Evolutionary conservation across 2,329 filamentous ascomycete genomes (phyloP).

Genomic region (Lachnellula hyalina): DNA sequence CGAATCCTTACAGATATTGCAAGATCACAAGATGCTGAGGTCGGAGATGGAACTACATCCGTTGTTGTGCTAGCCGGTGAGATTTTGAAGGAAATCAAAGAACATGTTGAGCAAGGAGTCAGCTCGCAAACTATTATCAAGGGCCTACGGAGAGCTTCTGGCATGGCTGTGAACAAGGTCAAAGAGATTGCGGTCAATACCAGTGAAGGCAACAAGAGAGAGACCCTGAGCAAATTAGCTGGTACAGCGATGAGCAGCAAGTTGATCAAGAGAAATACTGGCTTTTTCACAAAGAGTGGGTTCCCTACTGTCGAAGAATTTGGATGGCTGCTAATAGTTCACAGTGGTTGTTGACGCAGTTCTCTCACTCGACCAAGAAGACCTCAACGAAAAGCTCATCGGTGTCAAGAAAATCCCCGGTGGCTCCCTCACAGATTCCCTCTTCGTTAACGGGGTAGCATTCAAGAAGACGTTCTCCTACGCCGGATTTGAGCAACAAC

Average conservation of each 20-base stretch:
- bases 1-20: slow-evolving; percentile 97
- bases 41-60: slow-evolving; percentile 95
- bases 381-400: slow-evolving; percentile 96
- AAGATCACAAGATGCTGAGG: slow-evolving; percentile 97
- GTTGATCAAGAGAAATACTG: slow-evolving; percentile 93
- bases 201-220: slow-evolving; percentile 73
- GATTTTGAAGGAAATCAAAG: slow-evolving; percentile 93
- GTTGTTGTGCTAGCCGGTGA: slow-evolving; percentile 97
- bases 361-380: slow-evolving; percentile 89
- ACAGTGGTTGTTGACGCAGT: slow-evolving; percentile 97
- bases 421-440: slow-evolving; percentile 89
- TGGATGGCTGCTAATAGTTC: slow-evolving; percentile 25
- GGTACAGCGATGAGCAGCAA: slow-evolving; percentile 99
- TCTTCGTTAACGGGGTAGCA: slow-evolving; percentile 95
- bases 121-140: slow-evolving; percentile 98
- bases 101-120: slow-evolving; percentile 92
- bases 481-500: slow-evolving; percentile 98
- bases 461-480: slow-evolving; percentile 99
- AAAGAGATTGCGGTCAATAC: slow-evolving; percentile 94
- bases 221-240: slow-evolving; percentile 84
- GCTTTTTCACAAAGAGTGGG: slow-evolving; percentile 95
- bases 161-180: slow-evolving; percentile 96
- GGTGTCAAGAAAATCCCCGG: slow-evolving; percentile 98
- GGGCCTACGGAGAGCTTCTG: slow-evolving; percentile 79
- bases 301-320: slow-evolving; percentile 5